A percentile compares a stretch with the other conserved stretches of the same genome.
phyloP scores from a whole-genome alignment of 2,329 filamentous ascomycete genomes.

The Monilinia laxa region DNA sequence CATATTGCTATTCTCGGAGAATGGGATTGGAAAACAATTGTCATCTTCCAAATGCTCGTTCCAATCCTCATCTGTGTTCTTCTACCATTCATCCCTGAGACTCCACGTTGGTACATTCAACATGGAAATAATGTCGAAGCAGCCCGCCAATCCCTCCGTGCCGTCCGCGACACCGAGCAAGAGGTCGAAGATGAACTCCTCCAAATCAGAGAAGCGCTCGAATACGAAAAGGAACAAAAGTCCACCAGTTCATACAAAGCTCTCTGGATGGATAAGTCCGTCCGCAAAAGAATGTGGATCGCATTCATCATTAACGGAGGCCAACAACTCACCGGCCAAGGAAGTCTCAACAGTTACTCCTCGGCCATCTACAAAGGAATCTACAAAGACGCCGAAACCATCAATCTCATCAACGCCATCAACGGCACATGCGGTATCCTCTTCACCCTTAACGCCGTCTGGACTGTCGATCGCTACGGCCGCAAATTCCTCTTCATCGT shows the following conservation, averaged over 20 bases:
- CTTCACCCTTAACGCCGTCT: constrained; percentile 71
- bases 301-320: constrained; percentile 68
- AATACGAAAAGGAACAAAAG: constrained; percentile 70
- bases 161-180: constrained; percentile 65
- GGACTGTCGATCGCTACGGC: constrained; percentile 71
- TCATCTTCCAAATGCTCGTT: constrained; percentile 71
- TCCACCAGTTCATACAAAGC: constrained; percentile 59
- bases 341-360: constrained; percentile 70
- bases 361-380: constrained; percentile 74
- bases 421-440: constrained; percentile 72
- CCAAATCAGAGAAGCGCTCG: constrained; percentile 64
- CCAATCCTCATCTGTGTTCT: constrained; percentile 60
- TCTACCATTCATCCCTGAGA: constrained; percentile 66
- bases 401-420: constrained; percentile 71
- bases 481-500: constrained; percentile 68
- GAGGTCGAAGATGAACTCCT: constrained; percentile 58
- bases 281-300: constrained; percentile 64
- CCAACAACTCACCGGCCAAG: constrained; percentile 43
- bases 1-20: constrained; percentile 47
- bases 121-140: constrained; percentile 54
- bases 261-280: constrained; percentile 67
- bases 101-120: constrained; percentile 67
- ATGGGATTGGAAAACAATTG: constrained; percentile 72
- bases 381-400: constrained; percentile 57
- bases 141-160: constrained; percentile 46